Conservation (phyloP, 2,329 filamentous ascomycete species). For the Epichloe gansuensis region DNA sequence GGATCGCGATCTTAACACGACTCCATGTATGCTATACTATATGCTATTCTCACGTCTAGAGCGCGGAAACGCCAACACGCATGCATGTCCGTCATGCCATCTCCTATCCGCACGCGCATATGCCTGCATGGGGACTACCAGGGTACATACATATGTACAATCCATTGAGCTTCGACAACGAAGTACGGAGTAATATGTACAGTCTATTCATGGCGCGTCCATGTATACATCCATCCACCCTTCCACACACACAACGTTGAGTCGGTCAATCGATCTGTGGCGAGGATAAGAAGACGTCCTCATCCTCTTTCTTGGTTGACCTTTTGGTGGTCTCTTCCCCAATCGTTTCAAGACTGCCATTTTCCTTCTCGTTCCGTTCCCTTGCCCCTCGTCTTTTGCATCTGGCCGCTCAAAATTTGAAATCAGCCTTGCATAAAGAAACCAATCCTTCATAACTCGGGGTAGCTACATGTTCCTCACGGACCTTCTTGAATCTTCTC, state of each 20-base stretch:
- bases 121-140: background rate
- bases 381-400: constrained; percentile 5
- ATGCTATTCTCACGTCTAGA: background rate
- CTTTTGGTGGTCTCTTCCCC: constrained; percentile 15
- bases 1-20: background rate
- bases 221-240: background rate
- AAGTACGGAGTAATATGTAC: background rate
- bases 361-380: constrained; percentile 3
- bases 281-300: constrained; percentile 18
- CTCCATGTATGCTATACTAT: too few species aligned
- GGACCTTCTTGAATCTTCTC: background rate
- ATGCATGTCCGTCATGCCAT: background rate
- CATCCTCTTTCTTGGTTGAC: constrained; percentile 14
- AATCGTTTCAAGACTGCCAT: constrained; percentile 10
- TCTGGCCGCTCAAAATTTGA: background rate
- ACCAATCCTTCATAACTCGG: background rate
- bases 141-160: background rate
- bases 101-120: background rate
- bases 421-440: background rate
- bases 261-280: background rate
- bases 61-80: constrained; percentile 1
- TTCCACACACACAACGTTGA: background rate
- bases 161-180: background rate
- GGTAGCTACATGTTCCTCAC: background rate
- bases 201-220: background rate